Base-by-base conservation (phyloP, 371 early-diverging fungal species). In the Batkoa obscura region DNA sequence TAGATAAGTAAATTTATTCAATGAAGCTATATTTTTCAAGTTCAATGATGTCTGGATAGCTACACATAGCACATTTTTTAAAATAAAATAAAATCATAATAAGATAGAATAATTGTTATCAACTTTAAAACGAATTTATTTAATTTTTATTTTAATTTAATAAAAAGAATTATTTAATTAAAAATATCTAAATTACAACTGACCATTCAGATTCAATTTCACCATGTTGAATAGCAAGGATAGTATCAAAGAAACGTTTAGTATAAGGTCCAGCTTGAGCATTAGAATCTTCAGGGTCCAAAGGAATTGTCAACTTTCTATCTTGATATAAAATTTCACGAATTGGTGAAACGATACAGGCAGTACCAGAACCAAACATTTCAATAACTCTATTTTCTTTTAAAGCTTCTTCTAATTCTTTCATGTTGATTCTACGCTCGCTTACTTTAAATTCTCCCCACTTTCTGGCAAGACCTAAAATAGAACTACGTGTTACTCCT, bases 401-500 rank as follows among this genome's bases (percentile, higher is more conserved):
- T 51, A 76, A 60, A 15, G 93, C 90, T 47, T 78, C 65, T 43
- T 77, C 68, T 15, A 96, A 62, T 58, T 88, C 81, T 41, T 72
- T 67, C 93, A 96, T 92, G 46, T 81, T 83, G 65, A 94, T 70
- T 57, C 72, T 66, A 54, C 87, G 76, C 69, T 96, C 94, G 34
- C 73, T 67, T 41, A 96, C 94, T 71, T 90, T 80, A 72, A 91
- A 89, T 59, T 90, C 88, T 58, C 77, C 78, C 93, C 92, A 94
- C 50, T 69, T 61, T 33, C 82, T 73, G n/a, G 90, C 80, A 48
- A 96, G 73, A 17, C 61, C 43, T 61, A 96, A 70, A 66, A 96
- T 85, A 37, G 90, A 90, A 75, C 90, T 90, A 57, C 97, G 83
- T n/a, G 94, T 94, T 49, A 96, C 92, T 57, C 97, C 97, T 2